These are phyloP conservation scores for Trypanosoma avium DNA, from an alignment of 208 protist genomes.

Conservation along the genomic window DNA sequence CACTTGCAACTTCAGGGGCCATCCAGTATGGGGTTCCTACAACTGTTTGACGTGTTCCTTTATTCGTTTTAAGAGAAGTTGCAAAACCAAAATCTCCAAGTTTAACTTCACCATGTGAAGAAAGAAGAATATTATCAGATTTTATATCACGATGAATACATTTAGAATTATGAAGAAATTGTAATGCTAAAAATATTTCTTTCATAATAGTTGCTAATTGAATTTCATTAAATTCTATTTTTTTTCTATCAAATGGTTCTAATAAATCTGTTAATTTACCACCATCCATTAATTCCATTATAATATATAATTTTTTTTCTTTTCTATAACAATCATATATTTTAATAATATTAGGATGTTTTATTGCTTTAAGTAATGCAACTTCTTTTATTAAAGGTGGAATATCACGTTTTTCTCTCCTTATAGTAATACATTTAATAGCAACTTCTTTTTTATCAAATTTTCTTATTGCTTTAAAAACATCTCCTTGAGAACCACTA, in stretches of 20 bases:
- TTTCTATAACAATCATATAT: conserved; percentile 43
- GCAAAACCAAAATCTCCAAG: conserved; percentile 47
- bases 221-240: conserved; percentile 37
- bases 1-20: conserved; percentile 59
- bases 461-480: conserved; percentile 35
- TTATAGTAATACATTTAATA: conserved; percentile 44
- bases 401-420: not conserved
- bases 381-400: conserved; percentile 42
- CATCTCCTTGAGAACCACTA: conserved; percentile 42
- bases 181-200: conserved; percentile 34
- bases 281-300: conserved; percentile 63
- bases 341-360: conserved; percentile 45
- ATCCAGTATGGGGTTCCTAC: conserved; percentile 82
- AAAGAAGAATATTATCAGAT: conserved; percentile 42
- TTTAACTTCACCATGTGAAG: conserved; percentile 34
- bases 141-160: conserved; percentile 53
- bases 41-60: conserved; percentile 47
- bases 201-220: conserved; percentile 33
- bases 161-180: conserved; percentile 46
- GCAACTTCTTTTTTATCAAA: conserved; percentile 27
- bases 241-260: conserved; percentile 9
- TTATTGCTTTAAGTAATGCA: conserved; percentile 28
- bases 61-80: conserved; percentile 45
- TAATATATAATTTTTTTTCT: conserved; percentile 44
- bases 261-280: conserved; percentile 61